phyloP scores from a whole-genome alignment of 176 grass and related monocot genomes.

The Cenchrus americanus region DNA sequence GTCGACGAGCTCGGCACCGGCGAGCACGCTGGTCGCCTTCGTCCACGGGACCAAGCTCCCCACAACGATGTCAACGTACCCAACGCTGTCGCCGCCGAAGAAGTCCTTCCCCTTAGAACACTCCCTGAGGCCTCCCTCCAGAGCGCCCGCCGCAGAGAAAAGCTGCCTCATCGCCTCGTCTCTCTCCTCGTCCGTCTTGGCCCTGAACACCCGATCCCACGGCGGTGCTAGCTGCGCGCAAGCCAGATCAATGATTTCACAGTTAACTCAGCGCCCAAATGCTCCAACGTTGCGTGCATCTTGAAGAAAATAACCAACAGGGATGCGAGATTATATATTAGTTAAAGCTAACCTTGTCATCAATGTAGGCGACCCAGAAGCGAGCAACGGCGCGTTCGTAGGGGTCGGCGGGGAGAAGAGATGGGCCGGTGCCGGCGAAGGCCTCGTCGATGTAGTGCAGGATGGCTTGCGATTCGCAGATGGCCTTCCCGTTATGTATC shows the following conservation, averaged over 20 bases:
- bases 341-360: conserved; percentile 44
- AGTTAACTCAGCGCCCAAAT: background rate
- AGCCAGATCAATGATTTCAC: too few species aligned
- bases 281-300: too few species aligned
- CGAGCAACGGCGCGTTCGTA: conserved; percentile 39
- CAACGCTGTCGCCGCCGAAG: conserved; percentile 58
- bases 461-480: conserved; percentile 45
- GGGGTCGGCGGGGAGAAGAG: conserved; percentile 41
- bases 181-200: conserved; percentile 4
- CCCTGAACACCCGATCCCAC: conserved; percentile 13
- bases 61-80: conserved; percentile 52
- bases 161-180: background rate
- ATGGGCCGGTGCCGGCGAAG: conserved; percentile 7
- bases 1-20: conserved; percentile 21
- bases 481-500: conserved; percentile 40
- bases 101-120: conserved; percentile 40
- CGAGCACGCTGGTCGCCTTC: background rate
- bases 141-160: background rate
- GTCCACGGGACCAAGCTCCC: conserved; percentile 20
- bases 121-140: conserved; percentile 43
- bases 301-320: background rate
- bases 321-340: background rate
- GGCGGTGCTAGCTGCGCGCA: background rate
- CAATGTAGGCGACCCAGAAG: conserved; percentile 47
- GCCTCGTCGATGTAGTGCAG: conserved; percentile 53